Evolutionary conservation across 1,284 basidiomycete genomes (phyloP).

Genomic region (Rhizoctonia solani): DNA sequence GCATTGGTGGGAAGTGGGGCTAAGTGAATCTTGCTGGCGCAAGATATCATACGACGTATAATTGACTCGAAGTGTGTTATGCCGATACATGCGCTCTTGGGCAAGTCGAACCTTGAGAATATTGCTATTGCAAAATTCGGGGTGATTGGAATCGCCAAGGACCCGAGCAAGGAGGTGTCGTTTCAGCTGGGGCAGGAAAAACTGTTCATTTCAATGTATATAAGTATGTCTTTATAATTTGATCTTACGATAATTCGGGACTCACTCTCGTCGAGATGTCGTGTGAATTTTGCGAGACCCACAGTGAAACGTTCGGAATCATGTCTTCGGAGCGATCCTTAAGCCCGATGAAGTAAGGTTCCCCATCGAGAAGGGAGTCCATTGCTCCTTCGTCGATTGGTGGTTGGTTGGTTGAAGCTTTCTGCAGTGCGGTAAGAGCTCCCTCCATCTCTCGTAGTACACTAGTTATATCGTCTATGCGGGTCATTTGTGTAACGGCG

Average conservation of each 20-base stretch:
- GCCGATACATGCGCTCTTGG: constrained; percentile 42
- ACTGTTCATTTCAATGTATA: constrained; percentile 35
- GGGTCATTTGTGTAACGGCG: constrained; percentile 37
- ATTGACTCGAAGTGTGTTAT: constrained; percentile 42
- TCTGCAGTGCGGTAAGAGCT: too few species aligned
- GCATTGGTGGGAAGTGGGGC: constrained; percentile 17
- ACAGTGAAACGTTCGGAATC: constrained; percentile 37
- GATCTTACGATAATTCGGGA: too few species aligned
- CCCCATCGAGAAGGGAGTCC: neutral
- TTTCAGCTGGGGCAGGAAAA: constrained; percentile 40
- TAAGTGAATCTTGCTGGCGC: constrained; percentile 38
- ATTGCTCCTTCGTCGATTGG: too few species aligned
- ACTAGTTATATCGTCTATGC: constrained; percentile 33
- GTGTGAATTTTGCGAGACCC: constrained; percentile 34
- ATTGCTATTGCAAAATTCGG: constrained; percentile 9
- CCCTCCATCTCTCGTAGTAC: too few species aligned
- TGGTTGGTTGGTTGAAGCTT: too few species aligned
- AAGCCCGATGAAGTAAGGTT: constrained; percentile 35
- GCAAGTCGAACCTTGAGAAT: constrained; percentile 37
- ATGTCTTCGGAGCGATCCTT: constrained; percentile 36
- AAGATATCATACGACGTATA: constrained; percentile 47
- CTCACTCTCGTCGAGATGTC: constrained; percentile 43
- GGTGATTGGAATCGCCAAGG: neutral
- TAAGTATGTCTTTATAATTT: neutral
- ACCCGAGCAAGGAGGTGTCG: constrained; percentile 39